Percentiles rank a stretch among this genome's conserved stretches.
Conservation (phyloP, 352 stramenopile genomes). For the Phytophthora podocarpi region DNA sequence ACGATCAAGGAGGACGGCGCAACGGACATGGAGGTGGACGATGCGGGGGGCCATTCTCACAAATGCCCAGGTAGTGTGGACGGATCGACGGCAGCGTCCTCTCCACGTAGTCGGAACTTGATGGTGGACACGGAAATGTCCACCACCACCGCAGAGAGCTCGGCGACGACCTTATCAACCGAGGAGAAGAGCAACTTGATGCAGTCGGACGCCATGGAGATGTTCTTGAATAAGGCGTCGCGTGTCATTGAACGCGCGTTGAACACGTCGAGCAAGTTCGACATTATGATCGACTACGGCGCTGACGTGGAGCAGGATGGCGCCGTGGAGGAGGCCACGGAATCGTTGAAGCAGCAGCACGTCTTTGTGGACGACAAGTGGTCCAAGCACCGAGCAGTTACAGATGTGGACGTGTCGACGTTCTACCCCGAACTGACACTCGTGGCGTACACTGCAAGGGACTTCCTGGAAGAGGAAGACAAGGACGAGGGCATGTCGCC, state of each 20-base stretch:
- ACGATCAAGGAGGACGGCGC: slow-evolving; percentile 45
- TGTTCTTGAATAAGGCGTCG: slow-evolving; percentile 78
- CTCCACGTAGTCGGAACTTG: slow-evolving; percentile 47
- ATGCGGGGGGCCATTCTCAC: slow-evolving; percentile 23
- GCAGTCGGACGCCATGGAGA: slow-evolving; percentile 77
- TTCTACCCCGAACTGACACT: slow-evolving; percentile 86
- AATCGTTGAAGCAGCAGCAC: slow-evolving; percentile 76
- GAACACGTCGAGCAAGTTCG: slow-evolving; percentile 76
- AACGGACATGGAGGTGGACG: slow-evolving; percentile 55
- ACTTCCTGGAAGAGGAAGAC: slow-evolving; percentile 79
- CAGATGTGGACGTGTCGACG: slow-evolving; percentile 81
- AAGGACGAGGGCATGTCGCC: slow-evolving; percentile 52
- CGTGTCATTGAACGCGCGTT: slow-evolving; percentile 82
- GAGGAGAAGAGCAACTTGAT: slow-evolving; percentile 76
- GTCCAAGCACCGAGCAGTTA: slow-evolving; percentile 82
- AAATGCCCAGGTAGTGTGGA: slow-evolving; percentile 43
- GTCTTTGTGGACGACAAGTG: slow-evolving; percentile 82
- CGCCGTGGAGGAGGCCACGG: slow-evolving; percentile 54
- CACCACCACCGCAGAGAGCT: slow-evolving; percentile 18
- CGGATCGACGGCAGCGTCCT: slow-evolving; percentile 29
- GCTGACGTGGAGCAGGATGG: slow-evolving; percentile 71
- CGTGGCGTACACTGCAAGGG: slow-evolving; percentile 63
- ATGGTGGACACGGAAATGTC: slow-evolving; percentile 57
- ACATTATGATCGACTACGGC: slow-evolving; percentile 88
- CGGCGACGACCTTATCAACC: slow-evolving; percentile 34